Evolutionary conservation across 176 grass and related monocot genomes (phyloP).

Genomic region (Microstegium vimineum): DNA sequence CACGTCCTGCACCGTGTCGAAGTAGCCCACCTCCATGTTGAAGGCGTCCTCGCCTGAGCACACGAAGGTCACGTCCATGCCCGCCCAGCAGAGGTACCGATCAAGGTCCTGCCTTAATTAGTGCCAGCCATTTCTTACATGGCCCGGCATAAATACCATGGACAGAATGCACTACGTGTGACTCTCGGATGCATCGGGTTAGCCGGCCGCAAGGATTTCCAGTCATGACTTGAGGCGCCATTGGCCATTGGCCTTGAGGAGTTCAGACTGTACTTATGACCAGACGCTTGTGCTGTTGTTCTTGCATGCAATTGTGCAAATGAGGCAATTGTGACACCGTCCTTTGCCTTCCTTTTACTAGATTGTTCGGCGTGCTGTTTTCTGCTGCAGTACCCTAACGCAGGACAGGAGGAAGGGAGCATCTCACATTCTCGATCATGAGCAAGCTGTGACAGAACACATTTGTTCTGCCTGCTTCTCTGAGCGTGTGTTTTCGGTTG

Average conservation of each 20-base stretch:
- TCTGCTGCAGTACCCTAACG: neutral
- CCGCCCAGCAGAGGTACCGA: neutral
- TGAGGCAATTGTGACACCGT: neutral
- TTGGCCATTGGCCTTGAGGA: too few species aligned
- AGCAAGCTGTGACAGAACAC: neutral
- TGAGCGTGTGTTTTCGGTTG: too few species aligned
- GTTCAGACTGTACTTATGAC: constrained; percentile 7
- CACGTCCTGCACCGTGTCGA: constrained; percentile 63
- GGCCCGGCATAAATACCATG: constrained; percentile 1
- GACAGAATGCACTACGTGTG: neutral
- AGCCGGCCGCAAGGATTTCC: too few species aligned
- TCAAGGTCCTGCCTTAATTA: neutral
- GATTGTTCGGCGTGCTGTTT: neutral
- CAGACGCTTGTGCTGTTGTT: neutral
- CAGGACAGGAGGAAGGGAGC: constrained; percentile 14
- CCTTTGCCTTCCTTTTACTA: neutral
- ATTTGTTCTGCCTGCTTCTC: neutral
- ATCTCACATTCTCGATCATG: neutral
- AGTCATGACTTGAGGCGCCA: too few species aligned
- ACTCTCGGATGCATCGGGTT: neutral
- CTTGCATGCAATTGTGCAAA: neutral
- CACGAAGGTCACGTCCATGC: constrained; percentile 63
- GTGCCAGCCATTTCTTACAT: neutral
- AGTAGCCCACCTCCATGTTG: constrained; percentile 68
- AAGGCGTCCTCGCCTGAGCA: constrained; percentile 38